Percentiles rank a stretch among this genome's conserved stretches.
Conservation (phyloP, 164 flowering plant genomes). For the Amborella trichopoda region DNA sequence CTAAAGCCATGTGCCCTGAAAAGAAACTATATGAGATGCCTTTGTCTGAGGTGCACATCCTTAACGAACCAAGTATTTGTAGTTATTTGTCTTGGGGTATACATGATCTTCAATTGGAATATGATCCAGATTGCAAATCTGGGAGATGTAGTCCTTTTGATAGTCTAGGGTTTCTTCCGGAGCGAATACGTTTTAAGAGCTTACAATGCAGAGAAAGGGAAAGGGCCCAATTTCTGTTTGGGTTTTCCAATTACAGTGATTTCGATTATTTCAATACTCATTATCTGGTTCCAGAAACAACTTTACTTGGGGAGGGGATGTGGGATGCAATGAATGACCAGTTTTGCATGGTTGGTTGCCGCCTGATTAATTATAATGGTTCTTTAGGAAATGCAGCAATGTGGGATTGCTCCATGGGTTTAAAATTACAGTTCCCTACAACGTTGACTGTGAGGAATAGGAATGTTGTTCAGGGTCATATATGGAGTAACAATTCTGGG, state of each 20-base stretch:
- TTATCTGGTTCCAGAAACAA: slow-evolving; percentile 18
- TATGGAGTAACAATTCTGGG: slow-evolving; percentile 46
- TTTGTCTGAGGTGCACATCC: background rate
- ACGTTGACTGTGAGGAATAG: slow-evolving; percentile 25
- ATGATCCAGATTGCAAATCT: slow-evolving; percentile 9
- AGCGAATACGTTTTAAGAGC: slow-evolving; percentile 16
- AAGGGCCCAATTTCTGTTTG: slow-evolving; percentile 15
- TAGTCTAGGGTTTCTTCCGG: slow-evolving; percentile 19
- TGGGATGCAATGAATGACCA: slow-evolving; percentile 36
- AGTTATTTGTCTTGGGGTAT: too few relatives aligned
- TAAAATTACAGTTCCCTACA: slow-evolving; percentile 31
- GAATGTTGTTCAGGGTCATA: slow-evolving; percentile 24
- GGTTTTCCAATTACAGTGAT: slow-evolving; percentile 15
- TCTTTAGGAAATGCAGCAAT: slow-evolving; percentile 22
- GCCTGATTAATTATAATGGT: slow-evolving; percentile 13
- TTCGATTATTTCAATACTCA: background rate
- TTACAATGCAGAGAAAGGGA: slow-evolving; percentile 19
- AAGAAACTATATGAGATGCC: background rate
- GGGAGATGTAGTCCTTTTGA: slow-evolving; percentile 27
- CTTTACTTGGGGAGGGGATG: slow-evolving; percentile 44
- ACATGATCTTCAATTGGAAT: slow-evolving; percentile 27
- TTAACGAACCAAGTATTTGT: too few relatives aligned
- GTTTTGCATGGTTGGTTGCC: slow-evolving; percentile 32
- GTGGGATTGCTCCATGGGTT: slow-evolving; percentile 46
- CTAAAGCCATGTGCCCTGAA: slow-evolving; percentile 6